phyloP scores from a whole-genome alignment of 352 stramenopile species.

The Phytophthora boehmeriae region DNA sequence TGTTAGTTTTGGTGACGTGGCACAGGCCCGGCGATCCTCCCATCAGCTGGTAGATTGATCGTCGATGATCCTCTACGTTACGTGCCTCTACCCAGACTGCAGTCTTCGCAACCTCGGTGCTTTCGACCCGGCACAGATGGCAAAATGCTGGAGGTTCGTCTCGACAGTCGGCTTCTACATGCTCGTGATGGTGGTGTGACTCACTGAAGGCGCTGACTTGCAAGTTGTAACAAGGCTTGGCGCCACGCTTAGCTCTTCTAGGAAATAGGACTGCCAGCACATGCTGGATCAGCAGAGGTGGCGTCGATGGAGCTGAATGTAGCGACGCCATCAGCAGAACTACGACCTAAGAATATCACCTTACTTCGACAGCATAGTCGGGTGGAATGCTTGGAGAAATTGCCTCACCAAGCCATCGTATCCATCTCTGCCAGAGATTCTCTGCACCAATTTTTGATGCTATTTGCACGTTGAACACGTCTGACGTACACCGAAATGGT shows the following conservation, averaged over 20 bases:
- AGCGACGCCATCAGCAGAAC: no score
- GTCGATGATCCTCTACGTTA: background rate
- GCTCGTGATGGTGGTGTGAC: conserved; percentile 1
- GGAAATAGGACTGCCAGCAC: background rate
- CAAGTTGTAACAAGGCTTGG: no score
- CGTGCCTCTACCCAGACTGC: background rate
- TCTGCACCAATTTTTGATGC: background rate
- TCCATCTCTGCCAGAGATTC: background rate
- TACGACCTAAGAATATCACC: no score
- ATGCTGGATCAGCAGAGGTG: no score
- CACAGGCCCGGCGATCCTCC: no score
- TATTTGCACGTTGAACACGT: background rate
- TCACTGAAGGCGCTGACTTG: conserved; percentile 1
- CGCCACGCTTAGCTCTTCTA: no score
- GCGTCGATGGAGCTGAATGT: no score
- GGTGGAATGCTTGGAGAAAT: no score
- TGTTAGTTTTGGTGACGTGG: no score
- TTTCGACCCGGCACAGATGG: background rate
- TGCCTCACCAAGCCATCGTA: no score
- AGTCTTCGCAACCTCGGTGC: background rate
- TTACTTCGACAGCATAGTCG: no score
- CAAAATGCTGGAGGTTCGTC: conserved; percentile 2
- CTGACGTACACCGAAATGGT: background rate
- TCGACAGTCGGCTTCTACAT: conserved; percentile 8
- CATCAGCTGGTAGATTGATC: background rate